Base-by-base conservation (phyloP, 257 asterid genomes). In the Fraxinus anomala region DNA sequence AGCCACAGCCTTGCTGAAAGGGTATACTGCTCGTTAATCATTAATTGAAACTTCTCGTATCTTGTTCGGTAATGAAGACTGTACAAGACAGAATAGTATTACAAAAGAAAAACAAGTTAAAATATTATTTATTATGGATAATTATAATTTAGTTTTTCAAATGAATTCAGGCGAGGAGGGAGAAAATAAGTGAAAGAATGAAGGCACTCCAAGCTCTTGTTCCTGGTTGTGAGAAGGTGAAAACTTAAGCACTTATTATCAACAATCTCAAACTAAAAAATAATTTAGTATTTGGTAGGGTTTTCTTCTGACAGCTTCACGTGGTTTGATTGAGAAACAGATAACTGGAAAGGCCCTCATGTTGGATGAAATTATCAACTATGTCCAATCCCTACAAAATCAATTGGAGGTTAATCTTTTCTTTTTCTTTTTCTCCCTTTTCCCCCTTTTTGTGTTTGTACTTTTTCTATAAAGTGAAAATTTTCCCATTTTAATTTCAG, bases 341-440 rank as follows among this genome's bases (percentile, higher is more conserved):
- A 92, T 89, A 73, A 90, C 92, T 73, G 98, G 98, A 33, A 93
- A 93, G 96, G 98, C 98, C 92, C 94, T 87, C 83, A 86, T 93
- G 93, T 87, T 93, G 94, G 98, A 93, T 88, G 94, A 93, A 81
- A 93, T 93, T 31, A 93, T 93, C 74, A 90, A 92, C 80, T 93
- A 93, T 87, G 97, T 93, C 85, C 97, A 91, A 66, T 93, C 97
- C 73, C 89, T 93, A 69, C 98, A 93, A 86, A 84, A 90, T 80
- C 98, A 93, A 89, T 96, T 92, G 30, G 97, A 93, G 98, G 98
- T 93, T 40, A 77, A 26, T 40, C 44, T 72, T 68, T 61, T 24
- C 33, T 12, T 23, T 61, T 23, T 23, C 14, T 24, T 61, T n/a
- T 6, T 71, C 4, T 10, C 26, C 65, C 2, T 68, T 70, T 70